Evolutionary conservation across 257 asterid species (phyloP), one percentile per base, ranked within the genome.

Genomic region (Solanum pennellii): DNA sequence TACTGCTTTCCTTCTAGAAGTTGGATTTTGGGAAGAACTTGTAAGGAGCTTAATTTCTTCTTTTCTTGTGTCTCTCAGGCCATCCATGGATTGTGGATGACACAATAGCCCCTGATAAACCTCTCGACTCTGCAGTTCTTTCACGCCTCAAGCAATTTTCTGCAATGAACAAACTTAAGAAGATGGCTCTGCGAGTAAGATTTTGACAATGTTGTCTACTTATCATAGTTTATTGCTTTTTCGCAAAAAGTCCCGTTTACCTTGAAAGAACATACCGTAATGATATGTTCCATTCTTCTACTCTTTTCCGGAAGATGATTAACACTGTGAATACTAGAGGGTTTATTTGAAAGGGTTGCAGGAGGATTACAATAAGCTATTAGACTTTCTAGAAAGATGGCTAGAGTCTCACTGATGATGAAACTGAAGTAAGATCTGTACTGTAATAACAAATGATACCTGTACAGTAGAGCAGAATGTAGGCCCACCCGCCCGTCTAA

Each of bases 131-230:
- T 89, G 99, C 98, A 35, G 99, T 96, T 88, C 88, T 96, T 27
- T 95, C 99, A n/a, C 99, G 99, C 85, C 94, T 96, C 88, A 96
- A 96, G 87, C 99, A 96, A 91, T 96, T 96, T 89, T 96, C 99
- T 87, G 99, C 98, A 59, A 96, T 96, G 99, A 96, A 96, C 94
- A 96, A 96, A 91, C 98, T 96, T 44, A 96, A 96, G 95, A 96
- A 94, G 93, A 96, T 96, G 98, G 99, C 99, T 90, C 89, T 96
- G 87, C 97, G 98, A 42, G 99, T 96, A 93, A 93, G 97, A 45
- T 86, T 87, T 77, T 79, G 60, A 45, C 72, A 65, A 65, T 65
- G 72, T 65, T 65, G 33, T n/a, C 72, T 65, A 65, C 31, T 11
- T 65, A n/a, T 25, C 31, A 65, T 5, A 65, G 72, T 65, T 65